Evolutionary conservation across 73 alveolate species (phyloP).

Genomic region (Urostyla sp.): DNA sequence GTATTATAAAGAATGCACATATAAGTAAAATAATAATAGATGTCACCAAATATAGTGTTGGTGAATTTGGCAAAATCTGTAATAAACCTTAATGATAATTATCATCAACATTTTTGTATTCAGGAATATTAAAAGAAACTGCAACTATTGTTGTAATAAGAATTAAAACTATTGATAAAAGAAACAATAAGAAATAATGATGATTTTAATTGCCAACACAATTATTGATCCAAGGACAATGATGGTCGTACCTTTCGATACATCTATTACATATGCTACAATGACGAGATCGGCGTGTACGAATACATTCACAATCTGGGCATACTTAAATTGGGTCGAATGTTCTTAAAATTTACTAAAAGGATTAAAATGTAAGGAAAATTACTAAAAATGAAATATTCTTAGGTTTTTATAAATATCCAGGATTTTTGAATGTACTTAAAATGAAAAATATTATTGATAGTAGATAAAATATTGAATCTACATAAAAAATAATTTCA

Average conservation of each 20-base stretch:
- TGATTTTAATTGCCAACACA: conserved; percentile 82
- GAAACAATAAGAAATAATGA: conserved; percentile 60
- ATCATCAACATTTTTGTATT: not conserved
- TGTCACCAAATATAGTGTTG: not conserved
- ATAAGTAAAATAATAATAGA: not conserved
- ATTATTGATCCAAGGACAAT: conserved; percentile 82
- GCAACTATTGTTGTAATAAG: not conserved
- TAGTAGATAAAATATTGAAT: not conserved
- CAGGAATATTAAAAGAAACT: not conserved
- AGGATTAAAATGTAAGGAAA: conserved; percentile 1
- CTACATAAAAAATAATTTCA: not conserved
- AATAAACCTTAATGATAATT: too few species aligned
- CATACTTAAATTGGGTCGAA: conserved; percentile 77
- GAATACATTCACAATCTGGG: conserved; percentile 78
- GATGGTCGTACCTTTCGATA: conserved; percentile 78
- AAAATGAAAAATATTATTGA: not conserved
- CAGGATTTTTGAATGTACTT: conserved; percentile 51
- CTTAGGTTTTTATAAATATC: conserved; percentile 46
- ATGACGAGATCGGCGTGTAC: conserved; percentile 72
- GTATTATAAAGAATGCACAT: conserved; percentile 40
- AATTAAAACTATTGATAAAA: not conserved
- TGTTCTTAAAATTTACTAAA: conserved; percentile 39
- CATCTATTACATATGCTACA: conserved; percentile 77
- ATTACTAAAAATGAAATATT: conserved; percentile 4
- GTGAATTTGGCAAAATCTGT: not conserved